phyloP scores from a whole-genome alignment of 192 early-diverging fungal genomes.

The Coemansia sp. region DNA sequence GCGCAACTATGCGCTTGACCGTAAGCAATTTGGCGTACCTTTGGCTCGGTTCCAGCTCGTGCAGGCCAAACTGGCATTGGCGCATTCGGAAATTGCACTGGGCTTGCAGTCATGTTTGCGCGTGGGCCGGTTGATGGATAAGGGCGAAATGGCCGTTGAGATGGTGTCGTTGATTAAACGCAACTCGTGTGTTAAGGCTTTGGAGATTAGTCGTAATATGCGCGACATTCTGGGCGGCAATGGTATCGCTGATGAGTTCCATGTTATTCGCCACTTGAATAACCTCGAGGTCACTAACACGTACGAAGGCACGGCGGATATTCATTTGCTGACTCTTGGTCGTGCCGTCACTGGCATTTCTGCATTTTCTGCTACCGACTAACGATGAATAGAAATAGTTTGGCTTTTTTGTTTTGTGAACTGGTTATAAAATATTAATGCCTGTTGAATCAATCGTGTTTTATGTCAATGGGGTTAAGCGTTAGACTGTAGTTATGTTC shows the following conservation, averaged over 20 bases:
- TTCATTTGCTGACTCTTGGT: constrained; percentile 92
- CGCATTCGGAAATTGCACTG: constrained; percentile 88
- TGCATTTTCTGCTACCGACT: constrained; percentile 59
- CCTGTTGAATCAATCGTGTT: too few relatives aligned
- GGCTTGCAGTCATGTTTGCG: constrained; percentile 86
- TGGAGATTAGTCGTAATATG: constrained; percentile 86
- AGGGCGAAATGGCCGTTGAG: constrained; percentile 80
- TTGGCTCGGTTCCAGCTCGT: constrained; percentile 91
- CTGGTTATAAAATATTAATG: too few relatives aligned
- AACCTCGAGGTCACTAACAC: constrained; percentile 94
- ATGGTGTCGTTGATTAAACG: constrained; percentile 97
- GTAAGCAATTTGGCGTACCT: constrained; percentile 91
- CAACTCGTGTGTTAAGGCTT: constrained; percentile 91
- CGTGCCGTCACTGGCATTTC: constrained; percentile 91
- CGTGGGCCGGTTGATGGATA: constrained; percentile 92
- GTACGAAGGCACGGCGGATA: constrained; percentile 96
- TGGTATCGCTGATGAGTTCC: constrained; percentile 94
- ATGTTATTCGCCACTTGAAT: constrained; percentile 90
- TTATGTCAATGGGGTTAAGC: too few relatives aligned
- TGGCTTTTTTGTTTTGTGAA: constrained; percentile 3
- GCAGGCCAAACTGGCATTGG: constrained; percentile 96
- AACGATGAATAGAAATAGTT: background rate
- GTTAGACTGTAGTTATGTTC: too few relatives aligned
- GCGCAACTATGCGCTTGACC: constrained; percentile 84
- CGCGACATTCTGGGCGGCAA: constrained; percentile 96